Conservation (phyloP, 2,329 filamentous ascomycete species). For the Phialemoniopsis sp. region DNA sequence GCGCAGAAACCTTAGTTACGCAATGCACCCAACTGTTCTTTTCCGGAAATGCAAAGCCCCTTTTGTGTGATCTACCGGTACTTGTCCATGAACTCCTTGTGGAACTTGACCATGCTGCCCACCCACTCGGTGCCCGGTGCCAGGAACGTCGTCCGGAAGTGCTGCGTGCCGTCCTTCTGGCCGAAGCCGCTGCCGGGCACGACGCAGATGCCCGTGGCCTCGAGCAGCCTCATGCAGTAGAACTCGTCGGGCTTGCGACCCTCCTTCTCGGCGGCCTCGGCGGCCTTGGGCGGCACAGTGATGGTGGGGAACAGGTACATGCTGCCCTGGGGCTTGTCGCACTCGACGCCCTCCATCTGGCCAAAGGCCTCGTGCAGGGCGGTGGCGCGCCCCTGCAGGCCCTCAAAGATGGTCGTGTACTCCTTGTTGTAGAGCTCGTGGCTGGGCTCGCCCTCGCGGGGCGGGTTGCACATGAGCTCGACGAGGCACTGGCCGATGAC, state of each 20-base stretch:
- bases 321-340: slow-evolving; percentile 82
- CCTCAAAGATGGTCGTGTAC: slow-evolving; percentile 76
- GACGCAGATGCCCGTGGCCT: slow-evolving; percentile 91
- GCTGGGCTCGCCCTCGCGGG: slow-evolving; percentile 75
- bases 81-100: slow-evolving; percentile 85
- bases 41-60: too few relatives aligned
- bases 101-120: slow-evolving; percentile 81
- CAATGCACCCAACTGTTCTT: too few relatives aligned
- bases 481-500: slow-evolving; percentile 95
- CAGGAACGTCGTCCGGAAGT: slow-evolving; percentile 96
- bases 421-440: slow-evolving; percentile 81
- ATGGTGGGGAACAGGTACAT: slow-evolving; percentile 99
- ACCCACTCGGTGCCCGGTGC: slow-evolving; percentile 97
- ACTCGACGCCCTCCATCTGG: slow-evolving; percentile 94
- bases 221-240: slow-evolving; percentile 86
- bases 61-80: slow-evolving; percentile 41
- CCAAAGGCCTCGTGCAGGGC: slow-evolving; percentile 88
- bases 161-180: slow-evolving; percentile 83
- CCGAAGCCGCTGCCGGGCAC: slow-evolving; percentile 92
- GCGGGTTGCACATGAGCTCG: slow-evolving; percentile 97
- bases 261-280: slow-evolving; percentile 70
- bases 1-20: neutral
- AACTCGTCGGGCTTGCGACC: slow-evolving; percentile 82
- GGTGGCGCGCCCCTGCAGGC: slow-evolving; percentile 72
- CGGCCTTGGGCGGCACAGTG: slow-evolving; percentile 69